Evolutionary conservation across 495 filamentous ascomycete genomes (phyloP), one percentile per base, ranked within the genome.

Genomic region (Evernia prunastri): DNA sequence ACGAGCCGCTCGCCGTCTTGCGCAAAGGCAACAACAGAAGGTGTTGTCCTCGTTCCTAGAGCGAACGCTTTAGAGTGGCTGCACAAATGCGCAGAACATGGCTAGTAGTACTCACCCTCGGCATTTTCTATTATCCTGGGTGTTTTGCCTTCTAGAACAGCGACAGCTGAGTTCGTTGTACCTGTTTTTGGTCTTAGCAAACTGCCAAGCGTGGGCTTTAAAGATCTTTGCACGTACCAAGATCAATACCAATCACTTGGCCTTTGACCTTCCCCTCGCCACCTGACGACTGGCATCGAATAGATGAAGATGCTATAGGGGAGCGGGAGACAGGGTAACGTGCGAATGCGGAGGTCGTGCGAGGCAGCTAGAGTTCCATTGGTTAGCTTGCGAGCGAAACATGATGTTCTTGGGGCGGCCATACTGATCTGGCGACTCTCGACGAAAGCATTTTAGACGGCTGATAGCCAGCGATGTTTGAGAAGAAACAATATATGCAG

Each of bases 141-240:
- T 29, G 82, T 76, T 82, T 94, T 96, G 74, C 94, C 94, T 83
- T 98, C 94, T 91, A 97, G 96, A 59, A 97, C 80, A 70, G 92
- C 92, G 61, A 98, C 94, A 56, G 94, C 94, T 40, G 94, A 97
- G 85, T 98, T 98, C 68, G 94, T 98, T 74, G 94, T 98, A 71
- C 90, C 90, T 94, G 63, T 54, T 25, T 15, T 17, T 42, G 10
- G 20, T 45, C 25, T 70, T 20, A 69, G 60, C 31, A 49, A 27
- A 58, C 36, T 35, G 47, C 62, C 42, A 53, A 56, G 17, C 4
- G 25, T 2, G 11, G 37, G 39, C 20, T 51, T 31, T 29, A 36
- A 54, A 15, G 4, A 57, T 33, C 56, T 66, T 29, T 37, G 23
- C 18, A 84, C 89, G 76, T 85, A 93, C 94, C 94, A 72, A 98